Evolutionary conservation across 441 rosid species (phyloP).

Genomic region (Populus trichocarpa): DNA sequence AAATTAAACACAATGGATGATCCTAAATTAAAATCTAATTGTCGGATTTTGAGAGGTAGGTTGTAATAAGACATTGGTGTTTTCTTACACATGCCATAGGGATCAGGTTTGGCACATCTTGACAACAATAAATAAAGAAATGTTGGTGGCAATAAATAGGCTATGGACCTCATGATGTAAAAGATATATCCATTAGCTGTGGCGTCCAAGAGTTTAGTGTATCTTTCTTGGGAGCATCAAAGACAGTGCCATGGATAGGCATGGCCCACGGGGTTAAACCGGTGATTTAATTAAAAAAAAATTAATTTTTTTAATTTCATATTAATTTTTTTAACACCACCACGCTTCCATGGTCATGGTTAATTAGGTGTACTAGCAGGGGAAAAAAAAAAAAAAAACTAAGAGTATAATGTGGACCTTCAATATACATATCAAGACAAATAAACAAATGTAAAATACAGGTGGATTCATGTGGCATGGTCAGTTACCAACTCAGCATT

Average conservation of each 20-base stretch:
- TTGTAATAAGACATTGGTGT: not conserved
- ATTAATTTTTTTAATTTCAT: too few relatives aligned
- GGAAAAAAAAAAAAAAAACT: too few relatives aligned
- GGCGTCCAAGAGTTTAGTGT: constrained; percentile 12
- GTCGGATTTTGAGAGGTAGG: too few relatives aligned
- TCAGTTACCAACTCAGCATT: constrained; percentile 35
- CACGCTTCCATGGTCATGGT: too few relatives aligned
- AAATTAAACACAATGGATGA: too few relatives aligned
- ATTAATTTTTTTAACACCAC: too few relatives aligned
- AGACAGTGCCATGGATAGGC: constrained; percentile 15
- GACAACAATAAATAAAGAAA: not conserved
- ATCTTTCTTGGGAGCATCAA: constrained; percentile 32
- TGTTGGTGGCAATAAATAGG: not conserved
- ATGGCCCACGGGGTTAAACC: constrained; percentile 9
- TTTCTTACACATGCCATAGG: too few relatives aligned
- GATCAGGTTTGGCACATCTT: not conserved
- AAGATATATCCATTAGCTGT: constrained; percentile 10
- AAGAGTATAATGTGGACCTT: too few relatives aligned
- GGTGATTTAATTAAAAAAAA: too few relatives aligned
- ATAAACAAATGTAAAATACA: constrained; percentile 14
- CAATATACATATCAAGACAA: too few relatives aligned
- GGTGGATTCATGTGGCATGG: constrained; percentile 41
- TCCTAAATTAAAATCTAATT: too few relatives aligned
- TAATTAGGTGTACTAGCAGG: too few relatives aligned
- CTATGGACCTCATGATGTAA: not conserved